A percentile compares a stretch with the other conserved stretches of the same genome.
Conservation (phyloP, 768 basidiomycete species). For the Psilocybe subaeruginosa region DNA sequence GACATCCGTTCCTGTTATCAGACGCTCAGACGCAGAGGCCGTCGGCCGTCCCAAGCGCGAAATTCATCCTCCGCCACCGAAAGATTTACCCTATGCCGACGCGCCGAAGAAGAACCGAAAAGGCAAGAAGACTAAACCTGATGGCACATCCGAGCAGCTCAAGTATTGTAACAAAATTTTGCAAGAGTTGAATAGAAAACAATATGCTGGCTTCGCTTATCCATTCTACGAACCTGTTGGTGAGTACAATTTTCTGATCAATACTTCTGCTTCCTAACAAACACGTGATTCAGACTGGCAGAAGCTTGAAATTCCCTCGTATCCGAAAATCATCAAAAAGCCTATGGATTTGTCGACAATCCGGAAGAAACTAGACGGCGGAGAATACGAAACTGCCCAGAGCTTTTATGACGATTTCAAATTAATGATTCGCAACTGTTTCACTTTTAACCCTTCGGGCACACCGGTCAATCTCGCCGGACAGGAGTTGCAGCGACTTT, state of each 20-base stretch:
- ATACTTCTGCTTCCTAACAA: constrained; percentile 7
- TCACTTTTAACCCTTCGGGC: constrained; percentile 87
- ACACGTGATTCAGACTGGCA: constrained; percentile 61
- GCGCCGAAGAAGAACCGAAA: constrained; percentile 70
- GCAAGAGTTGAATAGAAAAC: constrained; percentile 77
- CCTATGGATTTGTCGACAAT: constrained; percentile 97
- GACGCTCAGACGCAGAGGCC: constrained; percentile 71
- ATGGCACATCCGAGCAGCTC: constrained; percentile 80
- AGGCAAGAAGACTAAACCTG: constrained; percentile 61
- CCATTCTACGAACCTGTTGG: constrained; percentile 97
- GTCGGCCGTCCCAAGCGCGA: constrained; percentile 93
- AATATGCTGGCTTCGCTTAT: constrained; percentile 68
- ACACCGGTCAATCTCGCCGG: constrained; percentile 89
- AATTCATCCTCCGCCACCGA: constrained; percentile 93
- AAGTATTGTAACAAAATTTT: constrained; percentile 80
- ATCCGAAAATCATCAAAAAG: constrained; percentile 86
- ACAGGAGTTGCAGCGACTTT: constrained; percentile 80
- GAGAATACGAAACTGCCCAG: constrained; percentile 75
- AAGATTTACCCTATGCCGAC: constrained; percentile 86
- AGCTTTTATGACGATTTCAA: constrained; percentile 92
- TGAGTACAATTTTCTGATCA: constrained; percentile 39
- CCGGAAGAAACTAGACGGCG: constrained; percentile 77
- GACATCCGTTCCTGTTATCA: constrained; percentile 79
- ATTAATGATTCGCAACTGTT: constrained; percentile 94
- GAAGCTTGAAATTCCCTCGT: constrained; percentile 79